A percentile compares a stretch with the other conserved stretches of the same genome.
Evolutionary conservation across 164 flowering plant genomes (phyloP).

Genomic region (Magnolia kwangsiensis): DNA sequence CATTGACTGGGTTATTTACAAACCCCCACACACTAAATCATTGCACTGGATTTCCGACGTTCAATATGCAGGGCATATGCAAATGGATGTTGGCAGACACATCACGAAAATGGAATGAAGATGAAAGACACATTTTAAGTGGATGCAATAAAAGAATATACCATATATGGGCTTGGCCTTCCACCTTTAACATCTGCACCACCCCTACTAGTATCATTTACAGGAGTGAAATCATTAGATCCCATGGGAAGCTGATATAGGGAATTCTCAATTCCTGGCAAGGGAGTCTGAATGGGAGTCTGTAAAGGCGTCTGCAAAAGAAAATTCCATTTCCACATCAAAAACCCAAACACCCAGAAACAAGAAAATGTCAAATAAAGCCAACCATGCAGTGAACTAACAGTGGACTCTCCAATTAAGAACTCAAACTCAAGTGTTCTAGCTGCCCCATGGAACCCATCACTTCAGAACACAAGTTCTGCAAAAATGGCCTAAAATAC

Average conservation of each 20-base stretch:
- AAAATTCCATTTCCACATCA: neutral
- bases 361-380: neutral
- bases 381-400: neutral
- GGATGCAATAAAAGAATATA: slow-evolving; percentile 15
- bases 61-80: neutral
- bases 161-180: slow-evolving; percentile 84
- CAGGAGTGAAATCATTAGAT: slow-evolving; percentile 53
- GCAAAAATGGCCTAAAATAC: neutral
- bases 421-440: neutral
- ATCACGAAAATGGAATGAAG: neutral
- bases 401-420: neutral
- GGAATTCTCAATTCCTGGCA: slow-evolving; percentile 60
- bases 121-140: neutral
- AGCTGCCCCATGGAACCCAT: neutral
- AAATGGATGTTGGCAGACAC: neutral
- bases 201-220: slow-evolving; percentile 34
- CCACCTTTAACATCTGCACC: slow-evolving; percentile 53
- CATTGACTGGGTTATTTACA: too few species aligned
- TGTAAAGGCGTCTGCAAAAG: slow-evolving; percentile 71
- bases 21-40: too few species aligned
- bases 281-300: slow-evolving; percentile 64
- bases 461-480: neutral
- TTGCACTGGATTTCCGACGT: too few species aligned
- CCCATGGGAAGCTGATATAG: slow-evolving; percentile 56
- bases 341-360: neutral